phyloP scores from a whole-genome alignment of 1,284 basidiomycete genomes.

The Cryptococcus sp. region DNA sequence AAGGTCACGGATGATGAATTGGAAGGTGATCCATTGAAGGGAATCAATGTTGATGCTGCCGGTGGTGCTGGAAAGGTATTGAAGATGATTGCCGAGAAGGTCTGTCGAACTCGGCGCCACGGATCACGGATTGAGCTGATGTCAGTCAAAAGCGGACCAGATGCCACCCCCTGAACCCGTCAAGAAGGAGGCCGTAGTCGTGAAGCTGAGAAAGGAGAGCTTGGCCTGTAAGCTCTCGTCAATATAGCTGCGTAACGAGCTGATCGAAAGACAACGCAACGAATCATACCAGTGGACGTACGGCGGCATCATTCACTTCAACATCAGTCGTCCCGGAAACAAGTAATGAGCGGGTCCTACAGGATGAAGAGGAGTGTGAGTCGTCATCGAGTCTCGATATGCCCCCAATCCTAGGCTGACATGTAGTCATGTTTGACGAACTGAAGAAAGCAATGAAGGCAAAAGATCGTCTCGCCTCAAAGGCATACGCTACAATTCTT shows the following conservation, averaged over 20 bases:
- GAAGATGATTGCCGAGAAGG: conserved; percentile 49
- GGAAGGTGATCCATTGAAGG: conserved; percentile 41
- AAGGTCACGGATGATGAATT: conserved; percentile 42
- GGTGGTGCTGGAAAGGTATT: conserved; percentile 49
- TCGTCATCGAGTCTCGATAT: conserved; percentile 19
- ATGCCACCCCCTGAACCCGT: conserved; percentile 9
- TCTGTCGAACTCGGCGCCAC: conserved; percentile 18
- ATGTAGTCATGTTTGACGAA: conserved; percentile 79
- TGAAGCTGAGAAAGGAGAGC: conserved; percentile 35
- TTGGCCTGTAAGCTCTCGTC: conserved; percentile 31
- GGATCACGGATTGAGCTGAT: background rate
- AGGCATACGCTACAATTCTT: conserved; percentile 83
- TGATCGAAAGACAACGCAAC: conserved; percentile 72
- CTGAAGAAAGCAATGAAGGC: conserved; percentile 78
- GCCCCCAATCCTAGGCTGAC: background rate
- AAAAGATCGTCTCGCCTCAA: conserved; percentile 81
- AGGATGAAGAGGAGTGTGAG: conserved; percentile 70
- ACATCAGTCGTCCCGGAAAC: conserved; percentile 81
- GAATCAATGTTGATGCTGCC: conserved; percentile 49
- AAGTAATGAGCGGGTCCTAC: conserved; percentile 71
- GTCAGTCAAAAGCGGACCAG: conserved; percentile 34
- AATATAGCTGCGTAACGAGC: background rate
- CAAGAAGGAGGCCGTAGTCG: conserved; percentile 42
- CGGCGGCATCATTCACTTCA: conserved; percentile 89
- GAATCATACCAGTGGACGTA: conserved; percentile 81